Conservation (phyloP, 495 filamentous ascomycete species). For the Amniculicola lignicola region DNA sequence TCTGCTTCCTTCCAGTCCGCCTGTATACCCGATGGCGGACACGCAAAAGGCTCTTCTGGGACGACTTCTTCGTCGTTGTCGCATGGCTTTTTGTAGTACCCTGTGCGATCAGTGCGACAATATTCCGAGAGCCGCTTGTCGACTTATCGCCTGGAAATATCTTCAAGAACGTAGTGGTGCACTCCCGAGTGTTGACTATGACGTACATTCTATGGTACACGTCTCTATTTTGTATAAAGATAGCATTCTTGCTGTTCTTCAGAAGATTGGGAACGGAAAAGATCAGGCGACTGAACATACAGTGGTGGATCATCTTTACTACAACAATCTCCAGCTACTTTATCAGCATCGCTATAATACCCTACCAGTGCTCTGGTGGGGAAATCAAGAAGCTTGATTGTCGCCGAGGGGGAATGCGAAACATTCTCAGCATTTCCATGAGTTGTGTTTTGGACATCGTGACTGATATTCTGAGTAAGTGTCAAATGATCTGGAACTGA, state of each 20-base stretch:
- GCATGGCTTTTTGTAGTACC: constrained; percentile 5
- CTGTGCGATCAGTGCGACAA: not conserved
- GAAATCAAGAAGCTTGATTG: too few relatives aligned
- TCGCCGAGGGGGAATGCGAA: too few relatives aligned
- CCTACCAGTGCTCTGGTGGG: not conserved
- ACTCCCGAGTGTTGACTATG: not conserved
- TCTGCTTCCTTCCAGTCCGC: not conserved
- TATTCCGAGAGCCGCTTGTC: too few relatives aligned
- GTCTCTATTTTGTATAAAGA: constrained; percentile 32
- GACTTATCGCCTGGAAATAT: too few relatives aligned
- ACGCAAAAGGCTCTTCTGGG: not conserved
- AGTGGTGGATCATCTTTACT: not conserved
- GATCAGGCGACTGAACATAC: not conserved
- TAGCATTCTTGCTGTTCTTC: constrained; percentile 41
- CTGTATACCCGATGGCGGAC: not conserved
- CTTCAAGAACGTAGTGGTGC: too few relatives aligned
- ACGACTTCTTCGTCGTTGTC: constrained; percentile 8
- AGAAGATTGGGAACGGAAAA: constrained; percentile 21
- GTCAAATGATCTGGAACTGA: not conserved
- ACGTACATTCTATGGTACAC: constrained; percentile 30
- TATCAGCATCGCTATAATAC: not conserved
- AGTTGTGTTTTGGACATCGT: constrained; percentile 38
- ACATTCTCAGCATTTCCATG: constrained; percentile 18
- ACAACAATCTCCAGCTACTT: not conserved
- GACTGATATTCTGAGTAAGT: constrained; percentile 36